Evolutionary conservation across 371 early-diverging fungal genomes (phyloP), one percentile per base, ranked within the genome.

Genomic region (Funneliformis caledonium): DNA sequence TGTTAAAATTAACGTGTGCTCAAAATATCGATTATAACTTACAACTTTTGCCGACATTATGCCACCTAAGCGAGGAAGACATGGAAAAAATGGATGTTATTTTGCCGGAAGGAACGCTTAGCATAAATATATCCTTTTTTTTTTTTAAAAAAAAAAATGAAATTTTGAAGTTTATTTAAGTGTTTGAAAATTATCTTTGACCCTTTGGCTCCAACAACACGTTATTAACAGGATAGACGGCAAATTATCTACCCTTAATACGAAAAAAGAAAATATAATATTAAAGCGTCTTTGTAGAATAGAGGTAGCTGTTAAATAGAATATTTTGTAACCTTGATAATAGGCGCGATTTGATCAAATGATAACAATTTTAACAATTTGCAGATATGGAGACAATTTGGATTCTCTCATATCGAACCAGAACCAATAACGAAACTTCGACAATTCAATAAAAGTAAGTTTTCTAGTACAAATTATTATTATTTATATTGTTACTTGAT

Each of bases 311-410:
- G 16, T 22, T 42, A 33, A 60, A 42, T 76, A 4, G 12, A 14
- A 74, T 31, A n/a, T 12, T 26, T 37, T 31, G 22, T 31, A 70
- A 19, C 19, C 8, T 70, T 7, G 10, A 45, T 16, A 7, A 16
- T 9, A 9, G 16, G 45, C 26, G 47, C 11, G 47, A 31, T 14
- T 78, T 42, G 10, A 76, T 65, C 14, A 37, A 31, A 64, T 50
- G 19, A 16, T 43, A n/a, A 19, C 33, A 67, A 42, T 61, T 62
- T 19, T 43, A n/a, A 16, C 33, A 65, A 42, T 60, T 61, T 16
- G 33, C n/a, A 78, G 78, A 67, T 78, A 45, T 78, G 78, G 78
- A 64, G 31, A 19, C 59, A 78, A 67, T 78, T 78, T 68, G 78
- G 78, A 8, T 78, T 78, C 52, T 78, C 78, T 5, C 33, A 48